Base-by-base conservation (phyloP, 2,329 filamentous ascomycete species). In the Paraconiothyrium brasiliense region DNA sequence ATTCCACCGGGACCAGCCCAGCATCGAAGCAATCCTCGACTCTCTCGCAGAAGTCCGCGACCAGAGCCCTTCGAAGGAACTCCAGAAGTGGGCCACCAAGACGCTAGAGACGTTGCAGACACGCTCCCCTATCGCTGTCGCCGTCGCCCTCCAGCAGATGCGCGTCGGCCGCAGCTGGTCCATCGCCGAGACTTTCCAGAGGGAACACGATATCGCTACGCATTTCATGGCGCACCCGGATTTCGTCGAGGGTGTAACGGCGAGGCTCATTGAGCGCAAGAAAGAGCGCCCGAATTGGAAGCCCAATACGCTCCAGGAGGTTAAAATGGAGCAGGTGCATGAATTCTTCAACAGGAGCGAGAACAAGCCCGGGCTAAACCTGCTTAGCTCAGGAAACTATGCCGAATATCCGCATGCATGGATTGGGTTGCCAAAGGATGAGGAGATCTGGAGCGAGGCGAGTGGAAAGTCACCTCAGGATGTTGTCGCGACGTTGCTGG, bases 141-240 rank as follows among this genome's bases (percentile, higher is more conserved):
- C 93, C 74, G 95, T 99, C 54, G 85, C 94, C 1, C 86, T 97
- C 59, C 86, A 88, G 68, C 92, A 97, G 82, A 91, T 98, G 87
- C 90, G 89, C 67, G 80, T 91, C 52, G 93, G 92, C 62, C 81
- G 82, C 68, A 75, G 83, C 37, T 98, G 95, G 95, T 85, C 85
- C 66, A 97, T 99, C 71, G 83, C 86, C 16, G 87, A 97, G 80
- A 89, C 94, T 0, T 99, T 98, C 84, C 84, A 89, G 75, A 89
- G 89, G 65, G 95, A 99, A 82, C 87, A 95, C 80, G 86, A 90
- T 74, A 93, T 99, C 62, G 93, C 94, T 1, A 83, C 86, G 61
- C 87, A 89, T 66, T 98, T 99, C 83, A 98, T 99, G 94, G 85
- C 85, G 59, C 90, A 95, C 77, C 91, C 88, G 4, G 95, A 99